Evolutionary conservation across 805 yeast genomes (phyloP).

Genomic region (Zygosaccharomyces bailii): DNA sequence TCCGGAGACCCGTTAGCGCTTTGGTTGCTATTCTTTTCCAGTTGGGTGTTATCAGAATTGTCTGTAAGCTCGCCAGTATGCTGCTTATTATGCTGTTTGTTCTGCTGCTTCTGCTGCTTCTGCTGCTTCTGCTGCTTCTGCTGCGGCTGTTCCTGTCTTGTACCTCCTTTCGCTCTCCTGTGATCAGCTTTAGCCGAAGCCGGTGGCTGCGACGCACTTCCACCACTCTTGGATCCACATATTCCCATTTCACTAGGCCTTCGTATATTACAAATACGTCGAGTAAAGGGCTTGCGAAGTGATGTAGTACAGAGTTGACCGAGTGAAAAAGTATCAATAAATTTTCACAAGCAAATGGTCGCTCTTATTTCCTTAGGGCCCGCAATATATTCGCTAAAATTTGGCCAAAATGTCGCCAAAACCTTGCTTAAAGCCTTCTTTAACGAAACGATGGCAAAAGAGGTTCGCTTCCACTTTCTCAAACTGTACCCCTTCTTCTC

Average conservation of each 20-base stretch:
- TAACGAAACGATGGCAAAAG: neutral
- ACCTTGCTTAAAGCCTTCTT: neutral
- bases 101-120: neutral
- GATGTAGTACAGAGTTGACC: no score
- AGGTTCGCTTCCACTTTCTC: neutral
- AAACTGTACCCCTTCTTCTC: conserved; percentile 3
- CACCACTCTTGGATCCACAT: conserved; percentile 12
- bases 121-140: neutral
- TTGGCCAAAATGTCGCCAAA: no score
- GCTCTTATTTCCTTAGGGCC: no score
- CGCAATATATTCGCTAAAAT: no score
- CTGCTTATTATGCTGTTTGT: neutral
- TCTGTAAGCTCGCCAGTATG: conserved; percentile 1
- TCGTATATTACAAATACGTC: no score
- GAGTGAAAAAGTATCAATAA: no score
- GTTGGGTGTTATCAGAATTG: neutral
- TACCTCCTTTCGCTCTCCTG: neutral
- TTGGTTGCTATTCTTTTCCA: neutral
- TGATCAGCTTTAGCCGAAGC: conserved; percentile 2
- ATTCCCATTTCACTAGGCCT: conserved; percentile 10
- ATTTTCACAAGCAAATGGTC: no score
- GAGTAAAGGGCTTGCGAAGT: no score
- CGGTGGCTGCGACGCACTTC: neutral
- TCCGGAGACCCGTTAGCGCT: neutral
- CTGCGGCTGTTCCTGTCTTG: neutral